Evolutionary conservation across 768 basidiomycete genomes (phyloP).

Genomic region (Artomyces pyxidatus): DNA sequence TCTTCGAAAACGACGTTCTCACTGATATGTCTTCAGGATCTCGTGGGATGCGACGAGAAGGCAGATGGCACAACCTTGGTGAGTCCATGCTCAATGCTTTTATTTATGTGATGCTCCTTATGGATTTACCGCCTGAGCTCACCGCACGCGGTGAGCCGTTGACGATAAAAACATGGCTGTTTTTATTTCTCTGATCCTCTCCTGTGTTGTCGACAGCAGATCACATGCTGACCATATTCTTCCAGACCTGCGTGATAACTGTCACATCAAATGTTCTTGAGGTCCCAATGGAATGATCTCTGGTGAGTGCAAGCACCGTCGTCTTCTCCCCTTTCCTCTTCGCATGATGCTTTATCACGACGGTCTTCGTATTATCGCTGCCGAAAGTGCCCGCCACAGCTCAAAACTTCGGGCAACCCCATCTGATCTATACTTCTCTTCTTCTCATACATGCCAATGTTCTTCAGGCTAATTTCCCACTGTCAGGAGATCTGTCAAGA

Average conservation of each 20-base stretch:
- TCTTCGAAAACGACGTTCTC: not conserved
- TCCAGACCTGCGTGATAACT: not conserved
- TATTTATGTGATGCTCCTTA: conserved; percentile 46
- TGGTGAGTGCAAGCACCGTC: too few species aligned
- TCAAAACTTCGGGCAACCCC: conserved; percentile 78
- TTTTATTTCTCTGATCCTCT: conserved; percentile 42
- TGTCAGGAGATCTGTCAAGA: too few species aligned
- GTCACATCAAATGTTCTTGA: not conserved
- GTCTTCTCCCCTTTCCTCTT: conserved; percentile 7
- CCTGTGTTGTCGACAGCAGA: not conserved
- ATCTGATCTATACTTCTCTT: conserved; percentile 37
- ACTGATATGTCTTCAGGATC: not conserved
- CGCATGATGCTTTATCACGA: conserved; percentile 76
- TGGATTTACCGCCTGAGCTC: conserved; percentile 85
- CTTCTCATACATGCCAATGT: not conserved
- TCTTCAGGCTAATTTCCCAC: not conserved
- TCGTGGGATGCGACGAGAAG: too few species aligned
- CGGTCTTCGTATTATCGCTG: conserved; percentile 82
- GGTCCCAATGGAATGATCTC: too few species aligned
- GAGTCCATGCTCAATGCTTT: conserved; percentile 22
- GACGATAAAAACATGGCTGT: conserved; percentile 83
- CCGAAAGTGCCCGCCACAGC: conserved; percentile 94
- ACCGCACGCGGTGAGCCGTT: conserved; percentile 32
- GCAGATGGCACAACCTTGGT: conserved; percentile 22
- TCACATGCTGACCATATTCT: not conserved